These are phyloP conservation scores for Suillus fuscotomentosus DNA, from an alignment of 768 basidiomycete species.

Conservation along the genomic window DNA sequence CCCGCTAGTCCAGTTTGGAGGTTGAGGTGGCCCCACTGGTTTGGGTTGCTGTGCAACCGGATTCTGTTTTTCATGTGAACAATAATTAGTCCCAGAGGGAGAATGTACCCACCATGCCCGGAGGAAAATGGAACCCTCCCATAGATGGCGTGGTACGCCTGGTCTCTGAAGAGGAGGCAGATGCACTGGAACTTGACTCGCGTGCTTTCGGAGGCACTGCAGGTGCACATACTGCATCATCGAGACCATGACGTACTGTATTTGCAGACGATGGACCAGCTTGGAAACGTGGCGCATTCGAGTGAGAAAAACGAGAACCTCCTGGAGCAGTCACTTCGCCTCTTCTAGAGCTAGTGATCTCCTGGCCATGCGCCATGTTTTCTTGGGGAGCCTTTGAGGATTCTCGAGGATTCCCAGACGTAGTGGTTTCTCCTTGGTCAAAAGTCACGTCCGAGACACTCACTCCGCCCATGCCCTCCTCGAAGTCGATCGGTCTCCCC, in stretches of 20 bases:
- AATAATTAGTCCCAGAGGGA: background rate
- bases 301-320: background rate
- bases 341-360: background rate
- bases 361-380: background rate
- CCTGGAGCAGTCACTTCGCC: background rate
- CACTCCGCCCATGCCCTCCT: conserved; percentile 31
- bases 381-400: background rate
- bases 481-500: conserved; percentile 38
- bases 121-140: conserved; percentile 51
- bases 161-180: conserved; percentile 10
- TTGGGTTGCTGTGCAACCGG: conserved; percentile 11
- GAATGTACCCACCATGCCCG: conserved; percentile 39
- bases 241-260: background rate
- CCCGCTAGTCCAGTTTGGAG: conserved; percentile 10
- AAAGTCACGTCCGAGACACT: conserved; percentile 9
- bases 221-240: background rate
- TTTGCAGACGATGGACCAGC: background rate
- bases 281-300: background rate
- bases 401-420: background rate
- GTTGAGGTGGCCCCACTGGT: conserved; percentile 1
- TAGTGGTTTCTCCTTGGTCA: background rate
- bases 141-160: conserved; percentile 35
- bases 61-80: conserved; percentile 10
- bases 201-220: background rate
- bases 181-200: background rate